phyloP scores from a whole-genome alignment of 108 stramenopile genomes.

The Cyclotella sp. region DNA sequence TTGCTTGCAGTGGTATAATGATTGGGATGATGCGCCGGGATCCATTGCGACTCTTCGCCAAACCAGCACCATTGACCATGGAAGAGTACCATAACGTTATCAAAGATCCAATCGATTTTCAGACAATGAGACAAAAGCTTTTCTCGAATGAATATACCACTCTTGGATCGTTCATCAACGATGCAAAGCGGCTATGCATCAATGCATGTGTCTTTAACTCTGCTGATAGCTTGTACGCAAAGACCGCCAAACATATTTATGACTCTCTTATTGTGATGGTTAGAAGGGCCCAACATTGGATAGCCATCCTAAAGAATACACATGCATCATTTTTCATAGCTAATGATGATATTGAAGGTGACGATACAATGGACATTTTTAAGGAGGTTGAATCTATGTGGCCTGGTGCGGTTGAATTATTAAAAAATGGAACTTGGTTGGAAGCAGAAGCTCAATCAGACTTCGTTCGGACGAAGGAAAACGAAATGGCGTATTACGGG shows the following conservation, averaged over 20 bases:
- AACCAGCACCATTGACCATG: constrained; percentile 70
- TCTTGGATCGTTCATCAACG: constrained; percentile 73
- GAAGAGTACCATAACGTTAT: constrained; percentile 68
- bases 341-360: constrained; percentile 33
- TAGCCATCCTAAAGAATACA: constrained; percentile 67
- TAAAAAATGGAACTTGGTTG: constrained; percentile 70
- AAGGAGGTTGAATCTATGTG: constrained; percentile 66
- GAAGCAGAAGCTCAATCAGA: constrained; percentile 57
- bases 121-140: constrained; percentile 69
- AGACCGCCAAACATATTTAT: constrained; percentile 72
- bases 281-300: constrained; percentile 74
- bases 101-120: constrained; percentile 79
- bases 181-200: constrained; percentile 68
- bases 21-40: constrained; percentile 77
- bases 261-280: constrained; percentile 68
- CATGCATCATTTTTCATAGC: constrained; percentile 59
- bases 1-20: constrained; percentile 74
- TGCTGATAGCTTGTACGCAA: constrained; percentile 78
- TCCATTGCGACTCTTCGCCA: constrained; percentile 79
- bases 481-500: constrained; percentile 87
- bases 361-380: constrained; percentile 59
- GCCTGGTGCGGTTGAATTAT: constrained; percentile 82
- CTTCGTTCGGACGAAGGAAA: constrained; percentile 82
- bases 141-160: constrained; percentile 61
- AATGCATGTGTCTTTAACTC: constrained; percentile 82